phyloP scores from a whole-genome alignment of 2,329 filamentous ascomycete genomes.

The Drechslera avenae region DNA sequence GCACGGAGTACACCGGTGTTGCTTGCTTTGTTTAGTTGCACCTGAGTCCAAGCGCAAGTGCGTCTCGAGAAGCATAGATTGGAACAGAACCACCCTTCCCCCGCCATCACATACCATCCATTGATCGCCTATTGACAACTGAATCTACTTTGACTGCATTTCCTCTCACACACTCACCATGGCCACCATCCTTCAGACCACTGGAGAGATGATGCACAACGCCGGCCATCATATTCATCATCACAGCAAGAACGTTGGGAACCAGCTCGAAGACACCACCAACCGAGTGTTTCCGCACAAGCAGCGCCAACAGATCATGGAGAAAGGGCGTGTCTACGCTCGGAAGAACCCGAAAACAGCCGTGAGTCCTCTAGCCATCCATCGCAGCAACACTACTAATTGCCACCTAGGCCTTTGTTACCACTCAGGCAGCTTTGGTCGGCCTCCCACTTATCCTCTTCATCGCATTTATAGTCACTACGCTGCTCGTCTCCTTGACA shows the following conservation, averaged over 20 bases:
- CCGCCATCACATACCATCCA: neutral
- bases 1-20: neutral
- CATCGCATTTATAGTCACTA: constrained; percentile 66
- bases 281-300: constrained; percentile 64
- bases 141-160: neutral
- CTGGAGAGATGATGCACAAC: constrained; percentile 33
- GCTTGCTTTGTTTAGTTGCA: neutral
- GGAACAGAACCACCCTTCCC: neutral
- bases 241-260: constrained; percentile 17
- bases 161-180: constrained; percentile 9
- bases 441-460: constrained; percentile 73
- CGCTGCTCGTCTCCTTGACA: constrained; percentile 66
- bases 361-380: constrained; percentile 53
- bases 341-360: constrained; percentile 70
- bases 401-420: constrained; percentile 66
- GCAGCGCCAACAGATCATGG: constrained; percentile 63
- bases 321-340: constrained; percentile 62
- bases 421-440: constrained; percentile 67
- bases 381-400: neutral
- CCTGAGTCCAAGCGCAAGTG: constrained; percentile 1
- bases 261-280: constrained; percentile 47
- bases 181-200: constrained; percentile 29
- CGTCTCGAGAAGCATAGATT: neutral
- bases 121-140: neutral
- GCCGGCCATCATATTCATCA: constrained; percentile 22